phyloP scores from a whole-genome alignment of 805 yeast genomes.

The Saturnispora dispora region DNA sequence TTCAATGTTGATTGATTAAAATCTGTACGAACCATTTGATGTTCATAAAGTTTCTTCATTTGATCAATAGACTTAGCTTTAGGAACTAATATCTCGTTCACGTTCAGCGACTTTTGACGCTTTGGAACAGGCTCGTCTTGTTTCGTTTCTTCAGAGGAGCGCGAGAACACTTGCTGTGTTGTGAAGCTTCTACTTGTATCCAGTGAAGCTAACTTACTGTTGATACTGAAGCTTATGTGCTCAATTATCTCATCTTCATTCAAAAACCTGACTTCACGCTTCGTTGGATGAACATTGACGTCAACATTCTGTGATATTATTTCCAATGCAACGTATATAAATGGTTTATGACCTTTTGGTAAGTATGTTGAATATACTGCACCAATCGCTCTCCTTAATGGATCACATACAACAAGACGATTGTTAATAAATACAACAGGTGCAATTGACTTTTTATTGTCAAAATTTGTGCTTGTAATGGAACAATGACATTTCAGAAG shows the following conservation, averaged over 20 bases:
- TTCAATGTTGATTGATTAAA: constrained; percentile 50
- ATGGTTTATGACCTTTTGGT: constrained; percentile 73
- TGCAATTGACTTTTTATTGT: constrained; percentile 51
- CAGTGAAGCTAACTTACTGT: constrained; percentile 39
- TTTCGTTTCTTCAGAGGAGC: constrained; percentile 12
- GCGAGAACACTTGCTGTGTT: constrained; percentile 48
- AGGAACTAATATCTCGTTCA: background rate
- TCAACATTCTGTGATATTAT: constrained; percentile 68
- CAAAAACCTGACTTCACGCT: constrained; percentile 80
- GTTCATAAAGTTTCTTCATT: constrained; percentile 41
- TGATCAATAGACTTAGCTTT: constrained; percentile 9
- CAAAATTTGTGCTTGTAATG: constrained; percentile 63
- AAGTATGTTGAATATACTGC: constrained; percentile 55
- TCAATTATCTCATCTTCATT: constrained; percentile 81
- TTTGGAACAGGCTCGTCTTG: constrained; percentile 7
- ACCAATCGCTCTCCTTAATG: constrained; percentile 57
- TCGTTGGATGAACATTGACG: constrained; percentile 94
- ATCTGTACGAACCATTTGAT: constrained; percentile 65
- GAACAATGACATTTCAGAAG: constrained; percentile 46
- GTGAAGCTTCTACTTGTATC: constrained; percentile 64
- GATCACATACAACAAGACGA: constrained; percentile 76
- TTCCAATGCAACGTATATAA: constrained; percentile 63
- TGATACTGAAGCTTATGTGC: constrained; percentile 40
- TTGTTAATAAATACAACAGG: constrained; percentile 82
- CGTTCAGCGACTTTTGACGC: constrained; percentile 1